phyloP scores from a whole-genome alignment of 371 early-diverging fungal species.

The Nosema muscidifuracis region DNA sequence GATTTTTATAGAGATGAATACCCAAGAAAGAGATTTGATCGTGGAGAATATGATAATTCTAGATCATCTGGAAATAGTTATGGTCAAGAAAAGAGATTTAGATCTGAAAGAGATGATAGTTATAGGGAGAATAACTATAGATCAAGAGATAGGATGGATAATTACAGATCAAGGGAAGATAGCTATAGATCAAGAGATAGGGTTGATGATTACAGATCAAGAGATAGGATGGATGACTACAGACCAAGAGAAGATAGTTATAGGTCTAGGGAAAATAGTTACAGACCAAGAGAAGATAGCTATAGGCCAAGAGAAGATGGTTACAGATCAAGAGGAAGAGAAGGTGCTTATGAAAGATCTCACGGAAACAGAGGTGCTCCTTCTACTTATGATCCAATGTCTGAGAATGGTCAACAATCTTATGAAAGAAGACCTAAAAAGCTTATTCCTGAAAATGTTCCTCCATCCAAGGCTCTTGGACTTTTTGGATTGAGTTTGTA shows the following conservation, averaged over 20 bases:
- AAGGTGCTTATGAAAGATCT: not conserved
- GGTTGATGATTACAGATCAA: too few species aligned
- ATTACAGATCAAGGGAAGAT: not conserved
- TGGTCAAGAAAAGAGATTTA: conserved; percentile 7
- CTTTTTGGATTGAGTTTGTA: conserved; percentile 55
- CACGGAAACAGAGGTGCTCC: not conserved
- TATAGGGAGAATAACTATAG: not conserved
- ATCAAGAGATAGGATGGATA: not conserved
- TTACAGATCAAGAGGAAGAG: not conserved
- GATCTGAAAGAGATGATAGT: conserved; percentile 1
- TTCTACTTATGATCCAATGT: not conserved
- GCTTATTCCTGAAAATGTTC: conserved; percentile 7
- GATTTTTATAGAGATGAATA: not conserved
- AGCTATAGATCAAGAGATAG: not conserved
- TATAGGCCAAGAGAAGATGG: conserved; percentile 1
- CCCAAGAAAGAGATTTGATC: conserved; percentile 5
- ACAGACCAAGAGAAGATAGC: not conserved
- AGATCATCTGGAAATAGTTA: too few species aligned
- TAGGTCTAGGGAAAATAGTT: not conserved
- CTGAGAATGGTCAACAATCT: not conserved
- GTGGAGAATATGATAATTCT: not conserved
- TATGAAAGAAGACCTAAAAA: not conserved
- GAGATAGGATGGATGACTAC: not conserved
- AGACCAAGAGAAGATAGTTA: not conserved
- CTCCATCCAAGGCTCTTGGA: conserved; percentile 54